Conservation (phyloP, 768 basidiomycete species). For the Gymnopilus dilepis region DNA sequence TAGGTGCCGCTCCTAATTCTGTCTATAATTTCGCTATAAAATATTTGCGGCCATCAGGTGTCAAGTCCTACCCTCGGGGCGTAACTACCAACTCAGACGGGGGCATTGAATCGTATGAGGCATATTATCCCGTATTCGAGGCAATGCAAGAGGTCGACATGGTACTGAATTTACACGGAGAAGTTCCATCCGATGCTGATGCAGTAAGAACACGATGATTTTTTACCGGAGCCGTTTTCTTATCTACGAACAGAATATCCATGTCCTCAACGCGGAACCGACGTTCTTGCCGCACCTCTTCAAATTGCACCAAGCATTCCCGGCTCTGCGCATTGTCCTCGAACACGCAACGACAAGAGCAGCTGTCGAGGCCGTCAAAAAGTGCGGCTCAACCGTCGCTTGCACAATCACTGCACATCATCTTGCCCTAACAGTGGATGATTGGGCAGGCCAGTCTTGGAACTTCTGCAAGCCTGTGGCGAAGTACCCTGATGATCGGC, state of each 20-base stretch:
- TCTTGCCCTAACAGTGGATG: slow-evolving; percentile 90
- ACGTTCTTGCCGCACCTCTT: slow-evolving; percentile 87
- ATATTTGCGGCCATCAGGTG: slow-evolving; percentile 52
- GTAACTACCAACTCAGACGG: slow-evolving; percentile 97
- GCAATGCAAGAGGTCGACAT: slow-evolving; percentile 93
- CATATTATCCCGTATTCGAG: slow-evolving; percentile 91
- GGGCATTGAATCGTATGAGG: slow-evolving; percentile 94
- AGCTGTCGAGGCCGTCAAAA: slow-evolving; percentile 86
- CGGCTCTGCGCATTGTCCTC: slow-evolving; percentile 90
- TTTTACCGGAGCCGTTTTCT: not conserved
- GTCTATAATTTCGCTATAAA: not conserved
- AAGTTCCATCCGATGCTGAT: slow-evolving; percentile 86
- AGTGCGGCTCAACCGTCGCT: slow-evolving; percentile 80
- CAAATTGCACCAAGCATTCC: slow-evolving; percentile 83
- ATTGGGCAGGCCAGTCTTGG: slow-evolving; percentile 95
- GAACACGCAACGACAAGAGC: slow-evolving; percentile 96
- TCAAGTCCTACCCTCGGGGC: slow-evolving; percentile 96
- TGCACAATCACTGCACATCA: slow-evolving; percentile 99
- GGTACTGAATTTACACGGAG: slow-evolving; percentile 97
- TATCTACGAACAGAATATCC: slow-evolving; percentile 66
- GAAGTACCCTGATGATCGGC: slow-evolving; percentile 91
- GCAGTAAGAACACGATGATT: slow-evolving; percentile 43
- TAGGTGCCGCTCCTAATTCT: slow-evolving; percentile 28
- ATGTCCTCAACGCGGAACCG: slow-evolving; percentile 92
- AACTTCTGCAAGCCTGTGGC: slow-evolving; percentile 98